Percentiles rank a stretch among this genome's conserved stretches.
Conservation (phyloP, 805 yeast genomes). For the Priceomyces carsonii region DNA sequence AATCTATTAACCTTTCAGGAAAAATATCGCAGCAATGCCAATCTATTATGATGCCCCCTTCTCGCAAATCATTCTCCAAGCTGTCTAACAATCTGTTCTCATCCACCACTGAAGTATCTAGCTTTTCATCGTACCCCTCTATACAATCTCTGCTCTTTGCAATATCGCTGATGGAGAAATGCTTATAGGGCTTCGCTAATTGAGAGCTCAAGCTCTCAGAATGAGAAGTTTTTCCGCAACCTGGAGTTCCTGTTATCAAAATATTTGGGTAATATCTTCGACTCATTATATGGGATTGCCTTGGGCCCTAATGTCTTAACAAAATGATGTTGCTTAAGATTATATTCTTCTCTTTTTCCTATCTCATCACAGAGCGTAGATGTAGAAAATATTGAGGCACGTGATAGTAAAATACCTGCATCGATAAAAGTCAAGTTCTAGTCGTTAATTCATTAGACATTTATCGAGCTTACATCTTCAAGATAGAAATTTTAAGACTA, state of each 20-base stretch:
- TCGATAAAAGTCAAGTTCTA: too few species aligned
- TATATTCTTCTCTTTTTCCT: too few species aligned
- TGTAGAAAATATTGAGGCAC: neutral
- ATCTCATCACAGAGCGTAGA: too few species aligned
- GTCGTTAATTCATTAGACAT: too few species aligned
- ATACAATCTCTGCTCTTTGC: slow-evolving; percentile 78
- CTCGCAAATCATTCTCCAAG: slow-evolving; percentile 71
- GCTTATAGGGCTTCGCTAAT: slow-evolving; percentile 46
- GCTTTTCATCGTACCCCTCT: slow-evolving; percentile 81
- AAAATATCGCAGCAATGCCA: slow-evolving; percentile 98
- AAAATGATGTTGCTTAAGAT: too few species aligned
- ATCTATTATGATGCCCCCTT: slow-evolving; percentile 89
- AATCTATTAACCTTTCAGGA: slow-evolving; percentile 89
- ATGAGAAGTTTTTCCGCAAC: slow-evolving; percentile 84
- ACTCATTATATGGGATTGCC: too few species aligned
- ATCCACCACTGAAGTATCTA: slow-evolving; percentile 87
- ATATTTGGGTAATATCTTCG: slow-evolving; percentile 63
- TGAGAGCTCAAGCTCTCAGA: slow-evolving; percentile 57
- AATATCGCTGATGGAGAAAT: slow-evolving; percentile 72
- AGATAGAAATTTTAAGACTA: too few species aligned
- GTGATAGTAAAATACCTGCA: too few species aligned
- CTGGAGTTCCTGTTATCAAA: slow-evolving; percentile 94
- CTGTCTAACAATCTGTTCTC: slow-evolving; percentile 86
- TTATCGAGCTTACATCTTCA: too few species aligned
- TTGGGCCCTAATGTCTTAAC: too few species aligned